phyloP scores from a whole-genome alignment of 495 filamentous ascomycete species.

The Choiromyces venosus region DNA sequence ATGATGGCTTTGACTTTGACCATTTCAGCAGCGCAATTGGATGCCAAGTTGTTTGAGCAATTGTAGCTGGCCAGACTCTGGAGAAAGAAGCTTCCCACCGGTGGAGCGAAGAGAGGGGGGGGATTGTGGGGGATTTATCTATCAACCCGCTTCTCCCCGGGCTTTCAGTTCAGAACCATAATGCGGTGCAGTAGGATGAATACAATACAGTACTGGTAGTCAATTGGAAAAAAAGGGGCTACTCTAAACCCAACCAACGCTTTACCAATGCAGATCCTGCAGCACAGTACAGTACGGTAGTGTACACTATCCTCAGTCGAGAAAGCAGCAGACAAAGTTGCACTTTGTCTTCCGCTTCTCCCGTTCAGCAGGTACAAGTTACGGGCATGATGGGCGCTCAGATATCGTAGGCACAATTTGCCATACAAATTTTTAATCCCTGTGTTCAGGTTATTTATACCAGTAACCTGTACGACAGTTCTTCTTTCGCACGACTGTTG shows the following conservation, averaged over 20 bases:
- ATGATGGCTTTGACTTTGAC: slow-evolving; percentile 1
- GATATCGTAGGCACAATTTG: too few species aligned
- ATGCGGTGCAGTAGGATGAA: too few species aligned
- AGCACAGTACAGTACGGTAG: too few species aligned
- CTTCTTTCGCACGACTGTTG: too few species aligned
- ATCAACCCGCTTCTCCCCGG: background rate
- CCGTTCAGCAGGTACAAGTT: background rate
- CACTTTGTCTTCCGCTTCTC: background rate
- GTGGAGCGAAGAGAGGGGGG: background rate
- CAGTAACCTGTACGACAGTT: too few species aligned
- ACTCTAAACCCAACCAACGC: background rate
- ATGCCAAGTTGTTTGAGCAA: background rate
- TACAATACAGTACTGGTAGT: too few species aligned
- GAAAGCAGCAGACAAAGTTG: background rate
- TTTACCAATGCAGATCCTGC: background rate
- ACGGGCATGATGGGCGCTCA: too few species aligned
- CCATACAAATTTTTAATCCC: too few species aligned
- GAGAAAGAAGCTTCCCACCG: background rate
- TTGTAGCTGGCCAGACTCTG: background rate
- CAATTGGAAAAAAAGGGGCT: background rate
- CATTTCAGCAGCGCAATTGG: background rate
- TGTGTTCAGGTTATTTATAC: too few species aligned
- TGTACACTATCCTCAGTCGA: too few species aligned
- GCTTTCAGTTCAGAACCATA: too few species aligned
- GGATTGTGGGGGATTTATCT: background rate